phyloP scores from a whole-genome alignment of 192 early-diverging fungal genomes.

The Martensiomyces pterosporus region DNA sequence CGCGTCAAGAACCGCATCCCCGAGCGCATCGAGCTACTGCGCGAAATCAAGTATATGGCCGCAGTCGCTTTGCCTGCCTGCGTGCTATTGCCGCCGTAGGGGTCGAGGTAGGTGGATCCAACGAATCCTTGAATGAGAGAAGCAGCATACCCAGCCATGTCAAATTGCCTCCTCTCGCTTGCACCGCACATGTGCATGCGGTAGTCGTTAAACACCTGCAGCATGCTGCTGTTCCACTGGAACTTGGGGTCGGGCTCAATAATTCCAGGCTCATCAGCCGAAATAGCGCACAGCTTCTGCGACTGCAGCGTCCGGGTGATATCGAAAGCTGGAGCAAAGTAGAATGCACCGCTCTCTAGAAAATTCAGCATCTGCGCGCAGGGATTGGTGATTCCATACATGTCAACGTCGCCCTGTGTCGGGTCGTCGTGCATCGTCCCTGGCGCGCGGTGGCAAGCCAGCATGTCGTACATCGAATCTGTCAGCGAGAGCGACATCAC shows the following conservation, averaged over 20 bases:
- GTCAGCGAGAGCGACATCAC: constrained; percentile 78
- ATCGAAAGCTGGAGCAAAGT: constrained; percentile 86
- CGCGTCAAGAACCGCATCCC: constrained; percentile 93
- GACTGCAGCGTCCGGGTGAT: constrained; percentile 76
- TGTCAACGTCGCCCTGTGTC: constrained; percentile 34
- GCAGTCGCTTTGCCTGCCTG: background rate
- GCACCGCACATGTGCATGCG: constrained; percentile 66
- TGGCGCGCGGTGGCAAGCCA: constrained; percentile 29
- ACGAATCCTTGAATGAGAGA: constrained; percentile 48
- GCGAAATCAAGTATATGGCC: constrained; percentile 42
- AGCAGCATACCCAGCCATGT: constrained; percentile 70
- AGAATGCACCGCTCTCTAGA: constrained; percentile 85
- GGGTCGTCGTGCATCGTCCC: constrained; percentile 40
- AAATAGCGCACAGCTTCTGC: constrained; percentile 48
- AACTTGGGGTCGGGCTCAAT: constrained; percentile 64
- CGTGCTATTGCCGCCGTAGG: background rate
- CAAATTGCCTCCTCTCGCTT: constrained; percentile 61
- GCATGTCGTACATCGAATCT: constrained; percentile 65
- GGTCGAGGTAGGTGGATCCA: constrained; percentile 14
- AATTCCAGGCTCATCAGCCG: constrained; percentile 37
- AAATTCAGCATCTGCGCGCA: constrained; percentile 72
- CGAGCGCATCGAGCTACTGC: constrained; percentile 50
- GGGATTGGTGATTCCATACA: constrained; percentile 60
- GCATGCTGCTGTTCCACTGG: constrained; percentile 88
- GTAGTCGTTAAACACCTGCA: constrained; percentile 75